Conservation (phyloP, 768 basidiomycete genomes). For the Kwoniella sp. region DNA sequence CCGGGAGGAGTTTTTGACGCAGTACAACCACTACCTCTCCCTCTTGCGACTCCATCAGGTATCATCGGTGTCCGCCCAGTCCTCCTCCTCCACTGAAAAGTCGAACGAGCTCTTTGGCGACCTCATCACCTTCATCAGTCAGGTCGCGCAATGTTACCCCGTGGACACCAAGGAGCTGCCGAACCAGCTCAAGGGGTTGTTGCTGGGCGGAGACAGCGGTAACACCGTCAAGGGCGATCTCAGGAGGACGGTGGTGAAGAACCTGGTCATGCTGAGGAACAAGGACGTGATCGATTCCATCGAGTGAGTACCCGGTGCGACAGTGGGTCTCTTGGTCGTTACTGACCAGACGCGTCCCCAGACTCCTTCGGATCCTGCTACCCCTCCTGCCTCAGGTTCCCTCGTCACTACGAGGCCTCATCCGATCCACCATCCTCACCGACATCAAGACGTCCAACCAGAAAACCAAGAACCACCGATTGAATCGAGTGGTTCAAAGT, state of each 20-base stretch:
- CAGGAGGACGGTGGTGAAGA: slow-evolving; percentile 78
- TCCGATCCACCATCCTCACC: slow-evolving; percentile 88
- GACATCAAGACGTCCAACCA: slow-evolving; percentile 89
- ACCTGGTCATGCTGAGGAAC: slow-evolving; percentile 86
- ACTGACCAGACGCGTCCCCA: slow-evolving; percentile 47
- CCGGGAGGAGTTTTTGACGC: slow-evolving; percentile 90
- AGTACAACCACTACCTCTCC: slow-evolving; percentile 92
- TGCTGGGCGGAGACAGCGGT: slow-evolving; percentile 57
- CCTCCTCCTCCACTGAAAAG: slow-evolving; percentile 57
- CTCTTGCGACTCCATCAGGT: slow-evolving; percentile 73
- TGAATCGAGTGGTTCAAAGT: slow-evolving; percentile 91
- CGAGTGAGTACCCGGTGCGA: slow-evolving; percentile 61
- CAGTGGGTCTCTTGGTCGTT: not conserved
- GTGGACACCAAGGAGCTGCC: slow-evolving; percentile 84
- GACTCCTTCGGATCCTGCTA: slow-evolving; percentile 84
- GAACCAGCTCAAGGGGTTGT: slow-evolving; percentile 66
- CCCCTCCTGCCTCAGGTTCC: slow-evolving; percentile 92
- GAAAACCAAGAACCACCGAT: slow-evolving; percentile 84
- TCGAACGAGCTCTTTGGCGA: slow-evolving; percentile 72
- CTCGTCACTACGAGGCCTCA: slow-evolving; percentile 75
- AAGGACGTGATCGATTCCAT: slow-evolving; percentile 88
- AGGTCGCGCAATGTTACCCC: slow-evolving; percentile 92
- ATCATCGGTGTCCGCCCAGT: slow-evolving; percentile 19
- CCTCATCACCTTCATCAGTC: slow-evolving; percentile 83
- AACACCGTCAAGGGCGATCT: slow-evolving; percentile 52